Evolutionary conservation across 106 monocot species (phyloP).

Genomic region (Dioscorea alata): DNA sequence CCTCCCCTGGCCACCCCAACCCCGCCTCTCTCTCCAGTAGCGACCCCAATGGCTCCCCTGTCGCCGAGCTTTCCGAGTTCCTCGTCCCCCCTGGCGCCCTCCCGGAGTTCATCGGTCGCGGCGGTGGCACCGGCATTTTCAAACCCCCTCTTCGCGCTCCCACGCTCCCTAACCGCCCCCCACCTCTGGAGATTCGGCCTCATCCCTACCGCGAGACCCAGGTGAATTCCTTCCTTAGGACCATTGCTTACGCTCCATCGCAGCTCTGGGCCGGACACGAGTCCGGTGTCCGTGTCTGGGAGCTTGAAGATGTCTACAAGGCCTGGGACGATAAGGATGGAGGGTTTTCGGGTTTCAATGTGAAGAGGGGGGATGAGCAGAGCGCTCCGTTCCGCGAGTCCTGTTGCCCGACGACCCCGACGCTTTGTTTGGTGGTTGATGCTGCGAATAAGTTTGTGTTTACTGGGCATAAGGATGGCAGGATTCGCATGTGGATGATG

Average conservation of each 20-base stretch:
- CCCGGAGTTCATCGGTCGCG: constrained; percentile 31
- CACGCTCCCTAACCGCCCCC: constrained; percentile 29
- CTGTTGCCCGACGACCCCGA: constrained; percentile 15
- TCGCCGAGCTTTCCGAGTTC: neutral
- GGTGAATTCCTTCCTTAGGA: constrained; percentile 30
- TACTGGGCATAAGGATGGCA: constrained; percentile 54
- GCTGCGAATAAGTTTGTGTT: constrained; percentile 26
- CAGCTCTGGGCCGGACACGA: constrained; percentile 50
- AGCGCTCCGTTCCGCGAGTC: constrained; percentile 49
- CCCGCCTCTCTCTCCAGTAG: constrained; percentile 2
- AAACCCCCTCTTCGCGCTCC: constrained; percentile 25
- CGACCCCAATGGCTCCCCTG: neutral
- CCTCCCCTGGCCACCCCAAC: neutral
- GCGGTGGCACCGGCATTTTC: constrained; percentile 36
- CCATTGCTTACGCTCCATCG: constrained; percentile 20
- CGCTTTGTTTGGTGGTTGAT: constrained; percentile 36
- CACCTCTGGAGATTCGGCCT: constrained; percentile 32
- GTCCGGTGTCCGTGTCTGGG: constrained; percentile 45
- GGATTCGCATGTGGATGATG: constrained; percentile 43
- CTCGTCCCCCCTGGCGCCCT: constrained; percentile 10
- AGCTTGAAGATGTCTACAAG: constrained; percentile 15
- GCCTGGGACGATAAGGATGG: neutral
- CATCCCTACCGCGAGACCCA: constrained; percentile 44
- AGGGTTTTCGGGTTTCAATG: neutral
- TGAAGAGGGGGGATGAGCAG: constrained; percentile 50